Percentiles rank a stretch among this genome's conserved stretches.
phyloP scores from a whole-genome alignment of 2,329 filamentous ascomycete species.

The Penicillium sp. region DNA sequence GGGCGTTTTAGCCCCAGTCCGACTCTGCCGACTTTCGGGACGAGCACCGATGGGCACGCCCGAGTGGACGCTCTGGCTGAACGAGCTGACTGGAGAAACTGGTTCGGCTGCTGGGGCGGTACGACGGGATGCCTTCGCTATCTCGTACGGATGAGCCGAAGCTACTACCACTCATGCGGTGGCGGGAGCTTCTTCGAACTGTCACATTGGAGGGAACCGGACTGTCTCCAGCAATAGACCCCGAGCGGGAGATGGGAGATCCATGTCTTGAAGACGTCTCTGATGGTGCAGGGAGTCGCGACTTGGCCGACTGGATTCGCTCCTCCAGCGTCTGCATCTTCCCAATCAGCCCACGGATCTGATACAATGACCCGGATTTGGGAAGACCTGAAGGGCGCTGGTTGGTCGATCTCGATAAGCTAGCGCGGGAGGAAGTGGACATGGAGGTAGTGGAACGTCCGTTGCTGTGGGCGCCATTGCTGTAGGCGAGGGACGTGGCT shows the following conservation, averaged over 20 bases:
- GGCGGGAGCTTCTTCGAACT: slow-evolving; percentile 44
- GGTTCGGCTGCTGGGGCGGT: slow-evolving; percentile 67
- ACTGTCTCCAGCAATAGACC: slow-evolving; percentile 45
- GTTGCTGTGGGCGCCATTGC: slow-evolving; percentile 19
- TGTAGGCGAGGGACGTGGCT: slow-evolving; percentile 56
- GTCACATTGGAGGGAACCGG: slow-evolving; percentile 54
- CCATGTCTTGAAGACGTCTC: slow-evolving; percentile 66
- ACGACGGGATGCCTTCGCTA: slow-evolving; percentile 35
- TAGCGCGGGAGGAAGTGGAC: slow-evolving; percentile 35
- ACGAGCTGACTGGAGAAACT: slow-evolving; percentile 50
- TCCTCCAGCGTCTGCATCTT: slow-evolving; percentile 97
- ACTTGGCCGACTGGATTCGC: slow-evolving; percentile 82
- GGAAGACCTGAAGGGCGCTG: slow-evolving; percentile 47
- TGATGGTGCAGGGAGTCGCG: slow-evolving; percentile 78
- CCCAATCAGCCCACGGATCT: slow-evolving; percentile 87
- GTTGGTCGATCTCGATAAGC: slow-evolving; percentile 45
- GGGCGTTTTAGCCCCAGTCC: slow-evolving; percentile 58
- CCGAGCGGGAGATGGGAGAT: slow-evolving; percentile 69
- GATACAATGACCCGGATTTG: slow-evolving; percentile 70
- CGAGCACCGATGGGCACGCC: slow-evolving; percentile 44
- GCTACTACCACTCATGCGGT: slow-evolving; percentile 42
- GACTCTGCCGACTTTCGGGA: slow-evolving; percentile 61
- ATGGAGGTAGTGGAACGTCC: slow-evolving; percentile 43
- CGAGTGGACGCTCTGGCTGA: slow-evolving; percentile 38
- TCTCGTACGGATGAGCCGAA: slow-evolving; percentile 37